Evolutionary conservation across 176 grass and related monocot genomes (phyloP), one percentile per base, ranked within the genome.

Genomic region (Saccharum spontaneum): DNA sequence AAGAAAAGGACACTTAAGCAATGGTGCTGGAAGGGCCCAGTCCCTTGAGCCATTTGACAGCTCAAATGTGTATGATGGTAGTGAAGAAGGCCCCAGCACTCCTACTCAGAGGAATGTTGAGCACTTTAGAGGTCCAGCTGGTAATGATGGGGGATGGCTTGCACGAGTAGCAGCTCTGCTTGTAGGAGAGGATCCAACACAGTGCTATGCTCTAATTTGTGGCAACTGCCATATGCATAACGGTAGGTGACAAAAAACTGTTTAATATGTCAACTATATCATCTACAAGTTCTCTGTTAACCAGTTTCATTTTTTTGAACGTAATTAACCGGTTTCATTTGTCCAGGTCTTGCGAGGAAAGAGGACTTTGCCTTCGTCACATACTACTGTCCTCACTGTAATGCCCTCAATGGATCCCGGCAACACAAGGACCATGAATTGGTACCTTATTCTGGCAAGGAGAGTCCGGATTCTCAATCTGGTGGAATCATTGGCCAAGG

Each of bases 151-250:
- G 26, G 92, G 97, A 7, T 99, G 97, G 94, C 86, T 99, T 43
- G 90, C 93, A 89, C 90, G 90, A 8, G 61, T 91, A 38, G 97
- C 97, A 65, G 97, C 94, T 33, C 54, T 97, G 33, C 92, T 99
- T 79, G 97, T 99, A 50, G 97, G 97, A n/a, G 94, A 99, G 82
- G 93, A 99, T 91, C 97, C 91, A 52, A 96, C 97, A 34, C 94
- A 96, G 39, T 94, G 97, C 78, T 96, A 94, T 43, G 97, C 94
- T 0, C 88, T 99, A 14, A 94, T 99, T 79, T 99, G 94, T 89
- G 82, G 81, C 67, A 89, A 91, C 40, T 99, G 97, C 33, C 91
- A 90, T 90, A 94, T 94, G 91, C 94, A 99, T 90, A 97, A 99
- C 70, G 94, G 94, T 99, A 79, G 20, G 82, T 76, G 46, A 40